Base-by-base conservation (phyloP, 805 yeast genomes). In the Priceomyces carsonii region DNA sequence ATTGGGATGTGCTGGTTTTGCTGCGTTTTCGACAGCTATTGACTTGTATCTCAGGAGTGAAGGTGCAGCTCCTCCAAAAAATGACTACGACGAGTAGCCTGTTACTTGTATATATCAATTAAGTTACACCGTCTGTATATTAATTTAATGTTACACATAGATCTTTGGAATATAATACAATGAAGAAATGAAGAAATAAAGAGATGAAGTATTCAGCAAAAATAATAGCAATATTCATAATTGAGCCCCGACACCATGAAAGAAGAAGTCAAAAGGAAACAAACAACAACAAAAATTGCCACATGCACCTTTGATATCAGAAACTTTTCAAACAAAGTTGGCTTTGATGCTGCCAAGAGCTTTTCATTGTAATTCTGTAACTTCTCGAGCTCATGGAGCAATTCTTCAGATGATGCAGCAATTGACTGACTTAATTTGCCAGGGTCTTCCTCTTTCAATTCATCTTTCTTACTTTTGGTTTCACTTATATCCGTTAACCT, bases 1-100 rank as follows among this genome's bases (percentile, higher is more conserved):
- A 17, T 58, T 90, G 39, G 99, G 99, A 1, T 93, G 98, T 71
- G 96, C 95, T 18, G 99, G 97, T 6, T 93, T 93, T 67, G 97
- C 98, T 2, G 95, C 93, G 6, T 93, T 93, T 59, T 83, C 95
- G 37, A 81, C 88, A 3, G 95, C 95, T 5, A 79, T 90, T 40
- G 96, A 90, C 56, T 57, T 85, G 46, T 90, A 90, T 51, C 74
- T 90, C 83, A 77, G 90, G 48, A 79, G 85, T 49, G 97, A 89
- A 47, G 75, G 82, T 55, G 80, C 82, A 3, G 75, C 76, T 31
- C 97, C 98, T 16, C 97, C 98, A 13, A 56, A 71, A 30, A 82
- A 85, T 53, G 98, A 93, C 64, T 93, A 89, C 61, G 95, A 89
- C 53, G 68, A 61, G 21, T 68, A 52, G 45, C 10, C 8, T 32